phyloP scores from a whole-genome alignment of 2,329 filamentous ascomycete genomes.

The Daldinia sp. region DNA sequence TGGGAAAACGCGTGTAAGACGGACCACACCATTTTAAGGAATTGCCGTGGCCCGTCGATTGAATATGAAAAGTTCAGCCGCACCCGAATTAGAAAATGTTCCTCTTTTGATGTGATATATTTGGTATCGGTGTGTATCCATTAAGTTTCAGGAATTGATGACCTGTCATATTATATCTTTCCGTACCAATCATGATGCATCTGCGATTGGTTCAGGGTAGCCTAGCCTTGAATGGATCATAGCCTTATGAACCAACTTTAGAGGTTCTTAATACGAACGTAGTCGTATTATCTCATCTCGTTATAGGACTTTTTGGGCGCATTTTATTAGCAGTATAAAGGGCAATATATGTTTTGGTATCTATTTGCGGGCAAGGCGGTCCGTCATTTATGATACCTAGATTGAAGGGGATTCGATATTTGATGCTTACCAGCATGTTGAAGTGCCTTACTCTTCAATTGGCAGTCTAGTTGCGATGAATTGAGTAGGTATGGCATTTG shows the following conservation, averaged over 20 bases:
- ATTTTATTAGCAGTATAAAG: too few relatives aligned
- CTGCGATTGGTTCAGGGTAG: not conserved
- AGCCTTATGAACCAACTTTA: not conserved
- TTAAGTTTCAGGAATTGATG: not conserved
- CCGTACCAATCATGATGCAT: not conserved
- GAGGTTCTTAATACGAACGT: not conserved
- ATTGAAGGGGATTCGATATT: not conserved
- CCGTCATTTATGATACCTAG: too few relatives aligned
- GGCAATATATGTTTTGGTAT: too few relatives aligned
- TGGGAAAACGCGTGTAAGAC: not conserved
- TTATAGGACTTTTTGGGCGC: not conserved
- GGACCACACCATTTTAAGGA: not conserved
- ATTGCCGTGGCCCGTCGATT: not conserved
- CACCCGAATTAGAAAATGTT: slow-evolving; percentile 1
- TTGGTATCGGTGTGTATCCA: not conserved
- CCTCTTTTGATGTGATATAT: not conserved
- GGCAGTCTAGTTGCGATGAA: too few relatives aligned
- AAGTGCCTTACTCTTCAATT: not conserved
- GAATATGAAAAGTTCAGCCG: not conserved
- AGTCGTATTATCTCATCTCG: not conserved
- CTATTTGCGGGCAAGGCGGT: too few relatives aligned
- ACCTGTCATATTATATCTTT: not conserved
- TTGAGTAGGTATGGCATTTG: not conserved
- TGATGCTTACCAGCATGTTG: not conserved
- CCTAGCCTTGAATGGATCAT: not conserved